Percentiles rank a stretch among this genome's conserved stretches.
phyloP scores from a whole-genome alignment of 768 basidiomycete genomes.

The Trametes gibbosa region DNA sequence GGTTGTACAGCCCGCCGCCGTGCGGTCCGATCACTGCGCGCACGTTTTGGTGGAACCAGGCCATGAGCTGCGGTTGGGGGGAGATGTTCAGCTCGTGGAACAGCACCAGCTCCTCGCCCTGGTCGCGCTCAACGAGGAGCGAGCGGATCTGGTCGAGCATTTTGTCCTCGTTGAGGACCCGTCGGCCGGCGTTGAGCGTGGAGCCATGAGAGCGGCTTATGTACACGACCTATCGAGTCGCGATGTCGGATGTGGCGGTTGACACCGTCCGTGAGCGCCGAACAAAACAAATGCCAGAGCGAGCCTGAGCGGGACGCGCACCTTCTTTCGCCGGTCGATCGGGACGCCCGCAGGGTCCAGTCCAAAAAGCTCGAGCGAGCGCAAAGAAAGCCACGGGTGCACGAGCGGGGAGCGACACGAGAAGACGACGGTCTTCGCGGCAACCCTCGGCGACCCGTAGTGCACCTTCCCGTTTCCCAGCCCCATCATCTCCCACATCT shows the following conservation, averaged over 20 bases:
- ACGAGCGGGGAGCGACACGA: neutral
- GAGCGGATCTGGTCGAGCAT: neutral
- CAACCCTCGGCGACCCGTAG: neutral
- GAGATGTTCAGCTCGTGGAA: neutral
- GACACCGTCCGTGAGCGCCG: too few species aligned
- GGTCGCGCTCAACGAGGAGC: neutral
- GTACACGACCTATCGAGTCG: neutral
- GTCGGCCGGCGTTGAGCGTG: neutral
- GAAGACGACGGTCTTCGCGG: neutral
- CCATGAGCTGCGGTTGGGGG: neutral
- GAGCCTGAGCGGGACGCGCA: too few species aligned
- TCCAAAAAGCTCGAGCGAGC: neutral
- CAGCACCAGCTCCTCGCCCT: conserved; percentile 1
- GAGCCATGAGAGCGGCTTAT: neutral
- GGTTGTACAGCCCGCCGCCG: neutral
- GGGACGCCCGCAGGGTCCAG: neutral
- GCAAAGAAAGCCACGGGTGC: neutral
- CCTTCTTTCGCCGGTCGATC: neutral
- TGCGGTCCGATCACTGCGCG: neutral
- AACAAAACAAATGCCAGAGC: too few species aligned
- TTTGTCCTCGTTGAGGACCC: neutral
- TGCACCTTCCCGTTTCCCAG: neutral
- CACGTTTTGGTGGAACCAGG: neutral
- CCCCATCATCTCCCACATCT: neutral
- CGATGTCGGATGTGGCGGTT: neutral